These are phyloP conservation scores for Violaceomyces palustris DNA, from an alignment of 1,284 basidiomycete species.

Conservation along the genomic window DNA sequence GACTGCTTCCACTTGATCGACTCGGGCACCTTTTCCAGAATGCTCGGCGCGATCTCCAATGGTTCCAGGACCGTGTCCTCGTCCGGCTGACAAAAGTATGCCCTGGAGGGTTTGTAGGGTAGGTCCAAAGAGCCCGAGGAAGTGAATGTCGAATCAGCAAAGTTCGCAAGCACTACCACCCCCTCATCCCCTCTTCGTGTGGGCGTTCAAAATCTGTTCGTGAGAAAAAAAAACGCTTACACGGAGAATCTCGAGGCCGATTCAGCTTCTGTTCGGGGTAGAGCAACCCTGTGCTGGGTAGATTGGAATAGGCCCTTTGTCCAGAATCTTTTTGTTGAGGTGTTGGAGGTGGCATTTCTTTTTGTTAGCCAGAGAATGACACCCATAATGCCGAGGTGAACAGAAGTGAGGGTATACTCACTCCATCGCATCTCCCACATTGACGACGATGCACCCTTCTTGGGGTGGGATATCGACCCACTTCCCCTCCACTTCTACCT, in stretches of 20 bases:
- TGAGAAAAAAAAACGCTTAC: too few relatives aligned
- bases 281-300: conserved; percentile 38
- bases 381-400: too few relatives aligned
- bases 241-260: conserved; percentile 32
- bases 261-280: conserved; percentile 24
- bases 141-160: not conserved
- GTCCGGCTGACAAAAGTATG: conserved; percentile 44
- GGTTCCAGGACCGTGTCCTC: conserved; percentile 24
- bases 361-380: too few relatives aligned
- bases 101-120: conserved; percentile 1
- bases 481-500: conserved; percentile 57
- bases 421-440: conserved; percentile 70
- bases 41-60: too few relatives aligned
- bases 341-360: too few relatives aligned
- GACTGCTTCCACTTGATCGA: too few relatives aligned
- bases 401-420: not conserved
- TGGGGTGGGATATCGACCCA: conserved; percentile 71
- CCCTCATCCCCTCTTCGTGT: too few relatives aligned
- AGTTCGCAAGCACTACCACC: not conserved
- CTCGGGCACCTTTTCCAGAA: too few relatives aligned
- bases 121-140: not conserved
- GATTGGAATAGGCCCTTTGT: conserved; percentile 30
- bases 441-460: conserved; percentile 74
- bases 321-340: conserved; percentile 42
- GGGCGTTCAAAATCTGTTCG: too few relatives aligned